phyloP scores from a whole-genome alignment of 2,329 filamentous ascomycete species.

The Aureobasidium sp. region DNA sequence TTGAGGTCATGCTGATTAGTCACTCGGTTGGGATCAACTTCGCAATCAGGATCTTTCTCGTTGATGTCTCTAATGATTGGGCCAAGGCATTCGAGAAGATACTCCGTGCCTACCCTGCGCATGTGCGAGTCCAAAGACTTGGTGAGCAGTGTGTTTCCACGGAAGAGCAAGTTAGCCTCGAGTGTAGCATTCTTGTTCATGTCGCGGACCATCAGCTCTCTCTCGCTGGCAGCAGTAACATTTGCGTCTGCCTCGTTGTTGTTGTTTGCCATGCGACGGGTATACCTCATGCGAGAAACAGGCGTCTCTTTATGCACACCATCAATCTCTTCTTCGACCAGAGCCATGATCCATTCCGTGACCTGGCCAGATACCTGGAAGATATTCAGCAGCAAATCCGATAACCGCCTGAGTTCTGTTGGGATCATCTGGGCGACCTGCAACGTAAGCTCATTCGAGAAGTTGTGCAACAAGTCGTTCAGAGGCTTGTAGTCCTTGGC shows the following conservation, averaged over 20 bases:
- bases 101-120: constrained; percentile 88
- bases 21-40: constrained; percentile 85
- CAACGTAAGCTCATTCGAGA: constrained; percentile 73
- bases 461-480: constrained; percentile 75
- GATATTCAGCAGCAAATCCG: constrained; percentile 84
- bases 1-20: constrained; percentile 61
- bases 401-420: constrained; percentile 68
- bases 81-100: constrained; percentile 78
- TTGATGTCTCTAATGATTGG: constrained; percentile 86
- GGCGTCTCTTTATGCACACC: constrained; percentile 77
- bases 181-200: constrained; percentile 72
- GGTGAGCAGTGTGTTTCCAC: constrained; percentile 88
- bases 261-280: constrained; percentile 62
- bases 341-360: constrained; percentile 81
- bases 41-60: constrained; percentile 82
- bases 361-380: constrained; percentile 86
- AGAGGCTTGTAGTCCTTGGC: constrained; percentile 77
- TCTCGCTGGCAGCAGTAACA: constrained; percentile 42
- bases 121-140: constrained; percentile 94
- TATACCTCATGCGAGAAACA: constrained; percentile 60
- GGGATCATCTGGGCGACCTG: constrained; percentile 77
- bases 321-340: constrained; percentile 96
- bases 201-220: constrained; percentile 66
- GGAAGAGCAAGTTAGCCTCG: constrained; percentile 90
- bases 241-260: constrained; percentile 46